Evolutionary conservation across 2,329 filamentous ascomycete genomes (phyloP).

Genomic region (Penicillium concentricum): DNA sequence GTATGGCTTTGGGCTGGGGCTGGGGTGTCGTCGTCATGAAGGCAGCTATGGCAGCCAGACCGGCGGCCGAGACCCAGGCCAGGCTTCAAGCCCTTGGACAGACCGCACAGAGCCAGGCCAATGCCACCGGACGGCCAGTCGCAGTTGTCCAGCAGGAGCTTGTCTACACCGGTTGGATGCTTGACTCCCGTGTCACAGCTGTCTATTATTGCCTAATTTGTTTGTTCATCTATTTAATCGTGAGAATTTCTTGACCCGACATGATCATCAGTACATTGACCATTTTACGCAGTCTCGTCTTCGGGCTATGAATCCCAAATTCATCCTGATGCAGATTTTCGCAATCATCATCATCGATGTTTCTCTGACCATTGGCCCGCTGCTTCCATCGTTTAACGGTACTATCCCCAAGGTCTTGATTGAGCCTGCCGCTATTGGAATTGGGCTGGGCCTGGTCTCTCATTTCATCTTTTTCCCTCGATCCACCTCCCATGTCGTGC

Average conservation of each 20-base stretch:
- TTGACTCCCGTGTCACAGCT: slow-evolving; percentile 48
- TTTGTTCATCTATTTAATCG: slow-evolving; percentile 47
- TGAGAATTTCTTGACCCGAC: slow-evolving; percentile 3
- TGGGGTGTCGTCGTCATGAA: slow-evolving; percentile 54
- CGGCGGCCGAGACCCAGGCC: slow-evolving; percentile 40
- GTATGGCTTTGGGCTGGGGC: slow-evolving; percentile 50
- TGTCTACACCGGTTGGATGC: slow-evolving; percentile 48
- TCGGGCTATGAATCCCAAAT: slow-evolving; percentile 48
- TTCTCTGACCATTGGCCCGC: slow-evolving; percentile 46
- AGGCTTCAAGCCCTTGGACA: slow-evolving; percentile 37
- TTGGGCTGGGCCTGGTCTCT: slow-evolving; percentile 47
- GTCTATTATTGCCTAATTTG: slow-evolving; percentile 41
- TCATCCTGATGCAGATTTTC: slow-evolving; percentile 48
- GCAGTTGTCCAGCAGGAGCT: slow-evolving; percentile 37
- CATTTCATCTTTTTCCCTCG: slow-evolving; percentile 51
- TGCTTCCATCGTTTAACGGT: slow-evolving; percentile 43
- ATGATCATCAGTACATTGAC: neutral
- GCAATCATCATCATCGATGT: slow-evolving; percentile 50
- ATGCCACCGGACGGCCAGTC: slow-evolving; percentile 28
- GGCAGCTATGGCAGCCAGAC: slow-evolving; percentile 46
- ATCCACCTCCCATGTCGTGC: slow-evolving; percentile 49
- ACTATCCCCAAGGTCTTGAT: slow-evolving; percentile 43
- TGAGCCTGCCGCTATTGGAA: slow-evolving; percentile 48
- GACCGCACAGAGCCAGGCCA: slow-evolving; percentile 32
- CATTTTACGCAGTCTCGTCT: slow-evolving; percentile 38